Evolutionary conservation across 2,329 filamentous ascomycete species (phyloP).

Genomic region (Verticillium dahliae): DNA sequence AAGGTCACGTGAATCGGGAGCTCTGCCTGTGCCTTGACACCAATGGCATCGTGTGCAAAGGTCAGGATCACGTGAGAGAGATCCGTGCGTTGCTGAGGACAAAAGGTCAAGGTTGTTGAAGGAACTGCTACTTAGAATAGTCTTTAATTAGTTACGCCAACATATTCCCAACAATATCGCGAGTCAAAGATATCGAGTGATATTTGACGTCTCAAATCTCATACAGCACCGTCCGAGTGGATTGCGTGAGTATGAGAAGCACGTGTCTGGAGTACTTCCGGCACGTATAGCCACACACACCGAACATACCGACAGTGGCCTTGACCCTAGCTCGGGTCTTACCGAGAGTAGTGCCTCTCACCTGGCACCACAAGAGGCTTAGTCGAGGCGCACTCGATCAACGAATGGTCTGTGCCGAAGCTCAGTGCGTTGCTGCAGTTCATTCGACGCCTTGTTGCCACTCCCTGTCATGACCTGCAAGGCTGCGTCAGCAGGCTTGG

Average conservation of each 20-base stretch:
- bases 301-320: not conserved
- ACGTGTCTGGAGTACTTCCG: too few relatives aligned
- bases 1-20: constrained; percentile 6
- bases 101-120: too few relatives aligned
- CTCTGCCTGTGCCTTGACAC: not conserved
- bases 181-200: too few relatives aligned
- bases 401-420: constrained; percentile 1
- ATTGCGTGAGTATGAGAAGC: too few relatives aligned
- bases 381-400: not conserved
- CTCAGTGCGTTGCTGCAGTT: not conserved
- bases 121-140: too few relatives aligned
- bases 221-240: too few relatives aligned
- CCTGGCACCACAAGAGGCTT: not conserved
- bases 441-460: constrained; percentile 1
- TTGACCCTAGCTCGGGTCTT: not conserved
- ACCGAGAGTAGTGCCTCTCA: not conserved
- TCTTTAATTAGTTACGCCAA: too few relatives aligned
- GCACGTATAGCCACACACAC: too few relatives aligned
- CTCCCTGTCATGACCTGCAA: not conserved
- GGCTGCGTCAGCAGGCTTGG: constrained; percentile 1
- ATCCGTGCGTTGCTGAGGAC: too few relatives aligned
- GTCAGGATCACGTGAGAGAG: not conserved
- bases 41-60: constrained; percentile 10
- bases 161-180: too few relatives aligned
- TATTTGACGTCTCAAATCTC: too few relatives aligned